A percentile compares a stretch with the other conserved stretches of the same genome.
These are phyloP conservation scores for Fusarium sp. DNA, from an alignment of 2,329 filamentous ascomycete genomes.

Conservation along the genomic window DNA sequence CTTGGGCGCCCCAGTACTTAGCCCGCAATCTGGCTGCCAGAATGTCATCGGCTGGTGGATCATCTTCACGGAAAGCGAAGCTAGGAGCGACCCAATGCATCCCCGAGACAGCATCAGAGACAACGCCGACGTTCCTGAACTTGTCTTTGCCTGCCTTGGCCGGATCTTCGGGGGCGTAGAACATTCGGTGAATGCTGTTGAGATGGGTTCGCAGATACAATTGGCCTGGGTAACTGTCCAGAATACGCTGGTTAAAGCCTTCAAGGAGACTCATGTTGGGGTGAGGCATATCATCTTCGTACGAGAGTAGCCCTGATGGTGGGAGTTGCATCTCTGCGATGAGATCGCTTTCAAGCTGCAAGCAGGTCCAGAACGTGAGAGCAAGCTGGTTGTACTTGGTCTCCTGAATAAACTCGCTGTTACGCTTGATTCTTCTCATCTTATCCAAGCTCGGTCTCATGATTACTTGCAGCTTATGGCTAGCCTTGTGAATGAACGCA, in stretches of 20 bases:
- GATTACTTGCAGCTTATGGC: conserved; percentile 76
- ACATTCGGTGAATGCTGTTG: conserved; percentile 72
- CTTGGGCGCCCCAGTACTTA: conserved; percentile 94
- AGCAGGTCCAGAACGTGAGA: conserved; percentile 91
- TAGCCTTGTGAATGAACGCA: conserved; percentile 70
- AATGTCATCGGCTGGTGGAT: conserved; percentile 81
- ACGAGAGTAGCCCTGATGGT: conserved; percentile 73
- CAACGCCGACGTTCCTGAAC: conserved; percentile 63
- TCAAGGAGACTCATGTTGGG: conserved; percentile 68
- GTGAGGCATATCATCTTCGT: conserved; percentile 76
- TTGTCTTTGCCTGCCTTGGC: conserved; percentile 55
- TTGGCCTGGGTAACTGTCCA: conserved; percentile 74
- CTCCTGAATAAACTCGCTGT: conserved; percentile 58
- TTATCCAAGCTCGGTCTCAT: conserved; percentile 76
- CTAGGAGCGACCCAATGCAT: conserved; percentile 64
- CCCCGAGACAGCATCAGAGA: conserved; percentile 60
- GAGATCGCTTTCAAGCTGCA: conserved; percentile 95
- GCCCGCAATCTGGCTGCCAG: conserved; percentile 87
- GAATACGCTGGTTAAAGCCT: conserved; percentile 63
- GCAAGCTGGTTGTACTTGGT: conserved; percentile 73
- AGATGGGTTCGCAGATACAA: conserved; percentile 75
- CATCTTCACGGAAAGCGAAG: conserved; percentile 74
- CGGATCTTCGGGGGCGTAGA: conserved; percentile 64
- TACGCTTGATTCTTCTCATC: conserved; percentile 59
- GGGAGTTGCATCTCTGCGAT: conserved; percentile 84